Base-by-base conservation (phyloP, 75 land plant genomes). In the Pinus tabuliformis region DNA sequence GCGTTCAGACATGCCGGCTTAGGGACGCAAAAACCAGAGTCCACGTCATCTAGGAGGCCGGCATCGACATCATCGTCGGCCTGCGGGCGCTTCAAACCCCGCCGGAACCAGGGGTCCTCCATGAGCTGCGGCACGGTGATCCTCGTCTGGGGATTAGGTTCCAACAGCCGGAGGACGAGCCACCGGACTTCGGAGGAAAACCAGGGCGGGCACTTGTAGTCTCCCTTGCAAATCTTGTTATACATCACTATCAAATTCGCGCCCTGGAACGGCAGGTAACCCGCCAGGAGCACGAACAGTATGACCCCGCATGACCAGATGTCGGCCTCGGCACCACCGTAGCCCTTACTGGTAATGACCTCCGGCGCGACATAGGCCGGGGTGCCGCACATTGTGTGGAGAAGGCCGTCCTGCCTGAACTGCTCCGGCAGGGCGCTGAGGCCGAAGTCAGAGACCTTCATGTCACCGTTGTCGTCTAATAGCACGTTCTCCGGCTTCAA, bases 1-100 rank as follows among this genome's bases (percentile, higher is more conserved):
- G 97, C 97, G 76, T 91, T 94, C 64, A 91, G 28, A n/a, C 81
- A 56, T 6, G 73, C 59, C 12, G 89, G 86, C 56, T 76, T 81
- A 33, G 75, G 45, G 59, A 54, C 73, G n/a, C 72, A 56, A 2
- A 78, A 83, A 58, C 64, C 82, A 5, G 81, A 72, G 58, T 80
- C 70, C 37, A 87, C 74, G 52, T 80, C 81, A 56, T 83, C 88
- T 24, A 86, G 57, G 45, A 6, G 45, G 81, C 60, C 76, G 56
- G 42, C 61, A 11, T 74, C 65, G 37, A 81, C 73, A 75, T 80
- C 77, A 42, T 58, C 76, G 14, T 58, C 59, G 7, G 73, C 76
- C n/a, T 18, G 76, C 45, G 60, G 83, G 24, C 78, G 89, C 45
- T 72, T 70, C 65, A 81, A 92, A 11, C 82, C 84, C 72, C n/a